Percentiles rank a stretch among this genome's conserved stretches.
Evolutionary conservation across 2,329 filamentous ascomycete species (phyloP).

Genomic region (Sclerotinia glacialis): DNA sequence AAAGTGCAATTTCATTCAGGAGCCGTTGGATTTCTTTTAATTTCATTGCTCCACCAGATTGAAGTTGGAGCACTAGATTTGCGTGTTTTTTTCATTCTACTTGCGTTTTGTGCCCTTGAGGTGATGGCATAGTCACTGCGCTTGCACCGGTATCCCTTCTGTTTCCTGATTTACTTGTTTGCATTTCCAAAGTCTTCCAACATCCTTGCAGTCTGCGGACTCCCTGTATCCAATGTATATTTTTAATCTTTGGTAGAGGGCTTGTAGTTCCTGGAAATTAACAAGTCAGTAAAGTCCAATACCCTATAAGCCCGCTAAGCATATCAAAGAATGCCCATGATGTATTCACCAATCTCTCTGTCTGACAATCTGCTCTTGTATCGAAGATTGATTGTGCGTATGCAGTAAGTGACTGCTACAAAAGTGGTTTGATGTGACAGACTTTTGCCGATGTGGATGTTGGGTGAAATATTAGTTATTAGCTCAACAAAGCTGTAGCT

Average conservation of each 20-base stretch:
- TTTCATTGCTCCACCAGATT: neutral
- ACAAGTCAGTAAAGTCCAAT: neutral
- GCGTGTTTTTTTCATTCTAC: neutral
- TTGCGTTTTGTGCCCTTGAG: neutral
- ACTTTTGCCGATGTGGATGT: neutral
- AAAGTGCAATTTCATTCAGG: no score
- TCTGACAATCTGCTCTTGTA: neutral
- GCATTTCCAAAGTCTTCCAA: neutral
- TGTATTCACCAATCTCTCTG: neutral
- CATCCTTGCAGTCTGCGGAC: neutral
- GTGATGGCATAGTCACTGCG: neutral
- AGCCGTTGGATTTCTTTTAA: neutral
- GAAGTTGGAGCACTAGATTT: neutral
- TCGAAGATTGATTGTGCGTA: neutral
- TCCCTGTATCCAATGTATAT: neutral
- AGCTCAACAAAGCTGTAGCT: neutral
- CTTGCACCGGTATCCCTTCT: neutral
- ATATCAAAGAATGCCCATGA: neutral
- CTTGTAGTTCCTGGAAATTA: neutral
- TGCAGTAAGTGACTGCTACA: neutral
- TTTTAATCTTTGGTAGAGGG: neutral
- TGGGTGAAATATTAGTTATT: neutral
- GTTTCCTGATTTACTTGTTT: neutral
- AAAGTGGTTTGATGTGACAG: neutral
- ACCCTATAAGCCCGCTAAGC: neutral